phyloP scores from a whole-genome alignment of 306 rosid species.

The Dalbergia cultrata region DNA sequence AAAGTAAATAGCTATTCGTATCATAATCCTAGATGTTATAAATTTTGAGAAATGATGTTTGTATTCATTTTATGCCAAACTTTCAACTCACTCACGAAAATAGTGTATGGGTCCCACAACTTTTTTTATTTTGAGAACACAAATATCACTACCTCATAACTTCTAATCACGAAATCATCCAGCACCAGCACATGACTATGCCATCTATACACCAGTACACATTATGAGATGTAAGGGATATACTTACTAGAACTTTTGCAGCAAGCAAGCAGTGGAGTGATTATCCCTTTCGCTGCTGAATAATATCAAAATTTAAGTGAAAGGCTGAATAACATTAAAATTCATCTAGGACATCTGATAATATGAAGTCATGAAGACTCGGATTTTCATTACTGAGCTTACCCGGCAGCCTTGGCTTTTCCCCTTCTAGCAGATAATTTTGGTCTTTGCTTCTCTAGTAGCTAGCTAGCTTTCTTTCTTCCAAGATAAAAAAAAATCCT shows the following conservation, averaged over 20 bases:
- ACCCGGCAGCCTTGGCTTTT: slow-evolving; percentile 19
- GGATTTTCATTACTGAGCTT: not conserved
- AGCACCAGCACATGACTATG: not conserved
- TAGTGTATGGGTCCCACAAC: too few species aligned
- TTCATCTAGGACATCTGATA: not conserved
- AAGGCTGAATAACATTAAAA: not conserved
- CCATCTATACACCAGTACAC: not conserved
- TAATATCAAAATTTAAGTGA: not conserved
- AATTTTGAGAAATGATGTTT: too few species aligned
- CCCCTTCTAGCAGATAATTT: not conserved
- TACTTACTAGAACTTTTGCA: not conserved
- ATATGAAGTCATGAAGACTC: not conserved
- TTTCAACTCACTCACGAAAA: too few species aligned
- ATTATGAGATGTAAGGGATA: not conserved
- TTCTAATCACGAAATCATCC: slow-evolving; percentile 12
- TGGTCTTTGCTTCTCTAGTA: not conserved
- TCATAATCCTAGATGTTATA: too few species aligned
- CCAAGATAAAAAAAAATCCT: not conserved
- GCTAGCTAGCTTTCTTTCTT: not conserved
- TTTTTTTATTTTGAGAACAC: too few species aligned
- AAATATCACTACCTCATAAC: too few species aligned
- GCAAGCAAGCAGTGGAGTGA: not conserved
- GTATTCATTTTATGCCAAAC: too few species aligned
- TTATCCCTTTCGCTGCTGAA: not conserved
- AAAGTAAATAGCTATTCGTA: too few species aligned